phyloP scores from a whole-genome alignment of 148 eudicot genomes.

The Linanthus parryae region DNA sequence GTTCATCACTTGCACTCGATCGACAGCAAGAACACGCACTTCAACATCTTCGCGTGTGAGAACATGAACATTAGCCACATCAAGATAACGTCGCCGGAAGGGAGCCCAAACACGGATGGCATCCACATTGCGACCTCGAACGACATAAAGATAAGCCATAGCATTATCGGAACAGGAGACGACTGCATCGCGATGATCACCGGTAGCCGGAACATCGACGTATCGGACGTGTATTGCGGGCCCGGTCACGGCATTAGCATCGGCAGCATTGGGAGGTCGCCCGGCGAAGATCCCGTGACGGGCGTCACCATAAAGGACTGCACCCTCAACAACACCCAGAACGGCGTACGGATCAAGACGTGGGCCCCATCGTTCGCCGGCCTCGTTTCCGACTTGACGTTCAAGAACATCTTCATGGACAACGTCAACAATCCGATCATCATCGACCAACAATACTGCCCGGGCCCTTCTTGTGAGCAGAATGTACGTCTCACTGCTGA shows the following conservation, averaged over 20 bases:
- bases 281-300: constrained; percentile 16
- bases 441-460: constrained; percentile 65
- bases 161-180: constrained; percentile 44
- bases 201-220: constrained; percentile 28
- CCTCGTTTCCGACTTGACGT: constrained; percentile 21
- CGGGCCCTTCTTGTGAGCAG: constrained; percentile 10
- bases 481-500: constrained; percentile 10
- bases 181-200: constrained; percentile 54
- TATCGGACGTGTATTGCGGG: constrained; percentile 37
- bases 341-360: constrained; percentile 65
- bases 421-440: constrained; percentile 48
- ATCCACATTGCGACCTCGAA: constrained; percentile 32
- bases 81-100: constrained; percentile 27
- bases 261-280: constrained; percentile 45
- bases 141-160: constrained; percentile 15
- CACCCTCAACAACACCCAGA: constrained; percentile 32
- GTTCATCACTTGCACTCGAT: constrained; percentile 31
- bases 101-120: constrained; percentile 61
- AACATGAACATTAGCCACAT: constrained; percentile 20
- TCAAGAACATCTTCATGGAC: constrained; percentile 25
- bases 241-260: constrained; percentile 72
- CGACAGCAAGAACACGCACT: constrained; percentile 56
- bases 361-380: constrained; percentile 28
- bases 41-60: constrained; percentile 43
- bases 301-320: constrained; percentile 26